Percentiles rank a stretch among this genome's conserved stretches.
Conservation (phyloP, 257 asterid species). For the Ballota nigra region DNA sequence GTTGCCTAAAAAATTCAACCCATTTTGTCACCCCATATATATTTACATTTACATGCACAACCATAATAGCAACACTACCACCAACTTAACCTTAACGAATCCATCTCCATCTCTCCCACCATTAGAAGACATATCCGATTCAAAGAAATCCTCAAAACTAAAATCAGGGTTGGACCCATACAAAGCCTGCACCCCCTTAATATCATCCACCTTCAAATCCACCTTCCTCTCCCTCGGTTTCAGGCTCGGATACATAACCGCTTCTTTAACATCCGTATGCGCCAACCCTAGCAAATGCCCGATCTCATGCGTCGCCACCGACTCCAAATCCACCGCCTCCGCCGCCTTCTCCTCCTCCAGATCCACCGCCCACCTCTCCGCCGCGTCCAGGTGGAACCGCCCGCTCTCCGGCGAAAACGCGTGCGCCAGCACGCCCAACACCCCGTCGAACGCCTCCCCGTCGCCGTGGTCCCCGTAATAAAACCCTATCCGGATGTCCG, state of each 20-base stretch:
- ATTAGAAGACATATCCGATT: slow-evolving; percentile 49
- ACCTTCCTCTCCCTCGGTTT: slow-evolving; percentile 58
- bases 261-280: slow-evolving; percentile 51
- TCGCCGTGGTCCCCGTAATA: slow-evolving; percentile 80
- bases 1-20: too few species aligned
- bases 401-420: slow-evolving; percentile 89
- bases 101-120: slow-evolving; percentile 19
- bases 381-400: slow-evolving; percentile 80
- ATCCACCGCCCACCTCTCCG: slow-evolving; percentile 90
- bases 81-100: slow-evolving; percentile 10
- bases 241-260: slow-evolving; percentile 90
- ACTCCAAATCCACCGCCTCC: slow-evolving; percentile 79
- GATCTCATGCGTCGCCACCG: slow-evolving; percentile 90
- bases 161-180: slow-evolving; percentile 82
- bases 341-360: slow-evolving; percentile 42
- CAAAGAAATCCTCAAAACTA: slow-evolving; percentile 40
- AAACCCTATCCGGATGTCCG: slow-evolving; percentile 79
- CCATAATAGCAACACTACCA: slow-evolving; percentile 22
- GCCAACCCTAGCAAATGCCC: slow-evolving; percentile 82
- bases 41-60: slow-evolving; percentile 21
- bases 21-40: too few species aligned
- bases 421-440: slow-evolving; percentile 77
- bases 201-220: slow-evolving; percentile 60
- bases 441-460: slow-evolving; percentile 82
- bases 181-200: slow-evolving; percentile 67